These are phyloP conservation scores for Dalbergia cultrata DNA, from an alignment of 306 rosid species.

Conservation along the genomic window DNA sequence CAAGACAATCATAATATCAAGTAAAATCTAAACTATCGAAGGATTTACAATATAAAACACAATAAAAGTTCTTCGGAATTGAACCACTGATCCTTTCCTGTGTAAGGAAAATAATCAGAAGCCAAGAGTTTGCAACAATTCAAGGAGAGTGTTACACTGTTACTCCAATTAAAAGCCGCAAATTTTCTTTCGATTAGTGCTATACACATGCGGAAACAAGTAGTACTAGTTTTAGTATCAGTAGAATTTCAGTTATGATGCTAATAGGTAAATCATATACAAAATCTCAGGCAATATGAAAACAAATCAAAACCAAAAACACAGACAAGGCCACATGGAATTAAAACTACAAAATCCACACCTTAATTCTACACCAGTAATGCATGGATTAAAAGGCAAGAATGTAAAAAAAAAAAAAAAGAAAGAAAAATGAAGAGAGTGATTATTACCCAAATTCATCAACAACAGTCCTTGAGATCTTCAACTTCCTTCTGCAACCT, in stretches of 20 bases:
- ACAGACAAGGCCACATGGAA: not conserved
- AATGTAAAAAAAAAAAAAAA: not conserved
- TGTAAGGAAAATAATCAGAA: not conserved
- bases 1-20: not conserved
- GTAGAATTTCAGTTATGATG: not conserved
- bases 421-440: not conserved
- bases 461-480: conserved; percentile 62
- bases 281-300: not conserved
- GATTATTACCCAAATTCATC: conserved; percentile 64
- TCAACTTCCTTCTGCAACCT: conserved; percentile 66
- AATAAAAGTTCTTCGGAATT: conserved; percentile 15
- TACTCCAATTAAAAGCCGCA: not conserved
- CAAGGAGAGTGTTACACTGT: not conserved
- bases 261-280: not conserved
- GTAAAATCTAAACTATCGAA: conserved; percentile 19
- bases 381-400: conserved; percentile 23
- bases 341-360: not conserved
- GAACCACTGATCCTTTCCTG: not conserved
- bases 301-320: not conserved
- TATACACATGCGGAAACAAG: not conserved
- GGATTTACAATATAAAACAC: conserved; percentile 13
- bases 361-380: not conserved
- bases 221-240: conserved; percentile 1
- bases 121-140: not conserved
- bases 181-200: not conserved